Base-by-base conservation (phyloP, 148 eudicot genomes). In the Polygonum aviculare region DNA sequence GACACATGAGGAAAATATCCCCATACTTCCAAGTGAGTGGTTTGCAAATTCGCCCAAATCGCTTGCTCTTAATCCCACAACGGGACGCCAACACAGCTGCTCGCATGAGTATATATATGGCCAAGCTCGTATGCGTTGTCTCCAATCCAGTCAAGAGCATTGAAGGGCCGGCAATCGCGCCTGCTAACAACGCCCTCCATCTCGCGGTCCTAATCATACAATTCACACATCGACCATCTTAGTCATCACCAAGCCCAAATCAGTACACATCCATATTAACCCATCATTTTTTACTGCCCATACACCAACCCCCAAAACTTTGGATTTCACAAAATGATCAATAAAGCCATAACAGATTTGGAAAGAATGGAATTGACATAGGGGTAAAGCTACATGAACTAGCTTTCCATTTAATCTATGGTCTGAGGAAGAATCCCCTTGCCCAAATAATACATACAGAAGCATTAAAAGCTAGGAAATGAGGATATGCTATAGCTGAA, bases 21-120 rank as follows among this genome's bases (percentile, higher is more conserved):
- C 99, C 99, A 85, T 91, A 88, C 21, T 91, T 86, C 99, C 99
- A 95, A 44, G 98, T 91, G 21, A 67, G 86, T 77, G 99, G 99
- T 77, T 89, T 93, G 81, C 98, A 95, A 57, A 95, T 80, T 74
- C 54, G 83, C 79, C 98, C 98, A 77, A 95, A 93, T 74, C 90
- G 84, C 80, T 88, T 85, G 91, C 99, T 95, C 74, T 95, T 95
- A 39, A 95, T 95, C 63, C 99, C 99, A 84, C 99, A 95, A 12
- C 99, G 98, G 26, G 99, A 93, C 67, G 99, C 99, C 87, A 95
- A 82, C 12, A 95, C 99, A 80, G 91, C 90, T 73, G 99, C 99
- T 76, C 99, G 91, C 97, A 93, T 93, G 71, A 95, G 88, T 41
- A 95, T 95, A 86, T 95, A 95, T 47, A 95, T 83, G 3, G 99